A percentile compares a stretch with the other conserved stretches of the same genome.
Conservation (phyloP, 2,329 filamentous ascomycete species). For the Nakataea oryzae region DNA sequence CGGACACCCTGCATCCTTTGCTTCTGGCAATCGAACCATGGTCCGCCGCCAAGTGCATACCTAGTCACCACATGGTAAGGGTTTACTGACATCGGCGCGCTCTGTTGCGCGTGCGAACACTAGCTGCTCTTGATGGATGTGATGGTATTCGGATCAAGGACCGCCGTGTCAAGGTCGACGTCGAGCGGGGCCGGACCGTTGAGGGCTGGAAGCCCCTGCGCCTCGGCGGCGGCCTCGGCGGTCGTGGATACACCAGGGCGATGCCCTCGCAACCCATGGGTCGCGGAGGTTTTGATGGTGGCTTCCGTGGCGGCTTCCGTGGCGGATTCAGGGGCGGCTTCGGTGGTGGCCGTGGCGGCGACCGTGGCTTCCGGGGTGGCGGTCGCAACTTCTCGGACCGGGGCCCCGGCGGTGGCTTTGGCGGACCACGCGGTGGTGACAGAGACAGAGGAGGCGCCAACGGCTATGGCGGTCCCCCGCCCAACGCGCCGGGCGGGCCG, state of each 20-base stretch:
- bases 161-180: constrained; percentile 84
- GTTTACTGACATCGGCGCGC: constrained; percentile 57
- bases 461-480: constrained; percentile 41
- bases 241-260: constrained; percentile 83
- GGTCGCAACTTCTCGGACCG: constrained; percentile 20
- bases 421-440: constrained; percentile 30
- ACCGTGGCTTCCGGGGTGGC: constrained; percentile 33
- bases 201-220: constrained; percentile 88
- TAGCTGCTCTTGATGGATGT: constrained; percentile 79
- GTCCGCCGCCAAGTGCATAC: constrained; percentile 14
- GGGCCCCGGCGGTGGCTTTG: constrained; percentile 43
- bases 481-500: constrained; percentile 52
- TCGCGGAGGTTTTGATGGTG: constrained; percentile 39
- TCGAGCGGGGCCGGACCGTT: constrained; percentile 90
- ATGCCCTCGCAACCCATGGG: constrained; percentile 58
- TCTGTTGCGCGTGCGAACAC: constrained; percentile 42
- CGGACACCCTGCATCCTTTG: not conserved
- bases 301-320: constrained; percentile 39
- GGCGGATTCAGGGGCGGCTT: constrained; percentile 30
- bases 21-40: constrained; percentile 5
- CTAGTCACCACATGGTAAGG: constrained; percentile 40
- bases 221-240: constrained; percentile 84
- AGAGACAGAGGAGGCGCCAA: constrained; percentile 29
- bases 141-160: constrained; percentile 92
- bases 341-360: not conserved